Evolutionary conservation across 192 early-diverging fungal genomes (phyloP).

Genomic region (Coemansia sp.): DNA sequence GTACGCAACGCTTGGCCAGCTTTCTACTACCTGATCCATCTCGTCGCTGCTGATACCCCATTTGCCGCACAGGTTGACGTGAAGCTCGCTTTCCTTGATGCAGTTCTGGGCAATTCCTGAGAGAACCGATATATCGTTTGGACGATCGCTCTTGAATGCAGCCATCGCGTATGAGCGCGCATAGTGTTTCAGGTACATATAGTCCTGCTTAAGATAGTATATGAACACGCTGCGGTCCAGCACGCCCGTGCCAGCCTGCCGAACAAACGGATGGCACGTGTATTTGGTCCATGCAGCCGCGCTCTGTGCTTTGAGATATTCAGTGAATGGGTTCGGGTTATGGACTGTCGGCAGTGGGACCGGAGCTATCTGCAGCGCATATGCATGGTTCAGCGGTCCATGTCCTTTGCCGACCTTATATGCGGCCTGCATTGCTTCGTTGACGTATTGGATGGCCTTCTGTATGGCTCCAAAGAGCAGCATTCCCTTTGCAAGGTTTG

Average conservation of each 20-base stretch:
- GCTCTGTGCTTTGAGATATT: slow-evolving; percentile 43
- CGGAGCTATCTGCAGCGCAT: slow-evolving; percentile 10
- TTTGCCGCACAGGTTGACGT: slow-evolving; percentile 67
- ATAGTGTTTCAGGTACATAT: slow-evolving; percentile 76
- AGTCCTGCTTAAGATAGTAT: slow-evolving; percentile 84
- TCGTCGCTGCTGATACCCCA: slow-evolving; percentile 75
- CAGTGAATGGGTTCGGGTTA: slow-evolving; percentile 52
- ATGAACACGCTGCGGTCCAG: slow-evolving; percentile 68
- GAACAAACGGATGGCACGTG: slow-evolving; percentile 74
- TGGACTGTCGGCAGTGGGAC: slow-evolving; percentile 41
- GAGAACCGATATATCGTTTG: slow-evolving; percentile 60
- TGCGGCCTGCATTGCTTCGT: slow-evolving; percentile 62
- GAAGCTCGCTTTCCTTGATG: slow-evolving; percentile 65
- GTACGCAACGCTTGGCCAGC: slow-evolving; percentile 76
- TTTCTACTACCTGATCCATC: slow-evolving; percentile 68
- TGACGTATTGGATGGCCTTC: slow-evolving; percentile 62
- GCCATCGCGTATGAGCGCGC: slow-evolving; percentile 75
- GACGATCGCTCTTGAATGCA: slow-evolving; percentile 66
- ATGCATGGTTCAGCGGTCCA: slow-evolving; percentile 73
- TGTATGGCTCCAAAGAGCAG: slow-evolving; percentile 55
- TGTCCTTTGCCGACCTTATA: slow-evolving; percentile 66
- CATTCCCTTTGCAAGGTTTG: slow-evolving; percentile 61
- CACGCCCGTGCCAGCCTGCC: slow-evolving; percentile 70
- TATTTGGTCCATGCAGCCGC: slow-evolving; percentile 61
- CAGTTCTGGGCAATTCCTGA: slow-evolving; percentile 67